Evolutionary conservation across 1,284 basidiomycete species (phyloP).

Genomic region (Apiotrichum porosum): DNA sequence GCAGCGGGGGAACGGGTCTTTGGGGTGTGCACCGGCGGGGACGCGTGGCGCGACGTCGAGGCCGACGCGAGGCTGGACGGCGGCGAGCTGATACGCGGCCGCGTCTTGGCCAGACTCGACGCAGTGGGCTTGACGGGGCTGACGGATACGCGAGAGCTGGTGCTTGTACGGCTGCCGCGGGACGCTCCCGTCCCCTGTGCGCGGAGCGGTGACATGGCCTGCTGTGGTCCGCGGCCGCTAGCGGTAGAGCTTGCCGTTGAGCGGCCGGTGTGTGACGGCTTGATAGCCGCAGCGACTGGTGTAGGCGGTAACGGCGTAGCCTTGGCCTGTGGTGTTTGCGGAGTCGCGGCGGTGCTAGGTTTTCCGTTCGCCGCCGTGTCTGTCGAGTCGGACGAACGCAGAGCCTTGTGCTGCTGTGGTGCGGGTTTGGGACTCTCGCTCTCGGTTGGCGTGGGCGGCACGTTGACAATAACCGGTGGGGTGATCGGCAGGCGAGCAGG

Average conservation of each 20-base stretch:
- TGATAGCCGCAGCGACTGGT: neutral
- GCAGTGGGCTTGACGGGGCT: slow-evolving; percentile 7
- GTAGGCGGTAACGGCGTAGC: neutral
- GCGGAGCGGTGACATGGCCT: neutral
- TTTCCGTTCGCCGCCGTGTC: too few species aligned
- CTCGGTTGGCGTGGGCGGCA: slow-evolving; percentile 1
- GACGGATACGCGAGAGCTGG: neutral
- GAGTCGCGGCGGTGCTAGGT: too few species aligned
- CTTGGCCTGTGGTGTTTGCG: too few species aligned
- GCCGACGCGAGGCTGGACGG: neutral
- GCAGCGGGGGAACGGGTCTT: neutral
- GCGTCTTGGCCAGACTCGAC: slow-evolving; percentile 9
- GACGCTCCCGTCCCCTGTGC: neutral
- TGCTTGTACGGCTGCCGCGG: neutral
- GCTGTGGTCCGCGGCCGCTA: too few species aligned
- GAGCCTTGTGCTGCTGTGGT: too few species aligned
- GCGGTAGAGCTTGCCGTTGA: neutral
- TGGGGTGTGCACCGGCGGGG: neutral
- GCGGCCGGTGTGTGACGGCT: neutral
- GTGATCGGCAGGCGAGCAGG: neutral
- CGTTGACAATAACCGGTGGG: neutral
- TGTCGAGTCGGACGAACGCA: too few species aligned
- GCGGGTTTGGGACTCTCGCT: too few species aligned
- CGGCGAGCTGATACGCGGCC: neutral
- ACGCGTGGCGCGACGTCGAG: neutral